phyloP scores from a whole-genome alignment of 192 early-diverging fungal species.

The Coemansia sp. region DNA sequence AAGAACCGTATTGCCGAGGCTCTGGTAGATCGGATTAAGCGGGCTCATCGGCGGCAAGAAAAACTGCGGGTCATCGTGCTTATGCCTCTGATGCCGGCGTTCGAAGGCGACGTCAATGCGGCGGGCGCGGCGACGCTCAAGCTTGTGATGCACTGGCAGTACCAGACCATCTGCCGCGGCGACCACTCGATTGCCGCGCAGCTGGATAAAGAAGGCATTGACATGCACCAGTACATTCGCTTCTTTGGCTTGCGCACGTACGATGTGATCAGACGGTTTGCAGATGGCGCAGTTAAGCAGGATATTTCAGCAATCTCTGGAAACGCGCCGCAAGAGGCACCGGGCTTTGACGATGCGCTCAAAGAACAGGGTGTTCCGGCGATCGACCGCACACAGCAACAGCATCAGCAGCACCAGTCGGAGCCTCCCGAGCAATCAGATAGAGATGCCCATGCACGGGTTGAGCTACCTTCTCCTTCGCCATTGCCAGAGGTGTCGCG shows the following conservation, averaged over 20 bases:
- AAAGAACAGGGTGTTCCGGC: conserved; percentile 26
- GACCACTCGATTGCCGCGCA: conserved; percentile 68
- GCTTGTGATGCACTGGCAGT: conserved; percentile 82
- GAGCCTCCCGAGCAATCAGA: neutral
- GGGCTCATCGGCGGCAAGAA: conserved; percentile 66
- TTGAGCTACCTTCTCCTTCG: conserved; percentile 7
- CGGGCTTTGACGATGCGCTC: conserved; percentile 31
- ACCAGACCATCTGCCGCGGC: conserved; percentile 74
- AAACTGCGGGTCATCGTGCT: conserved; percentile 78
- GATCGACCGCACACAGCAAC: conserved; percentile 20
- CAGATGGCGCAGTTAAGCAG: conserved; percentile 29
- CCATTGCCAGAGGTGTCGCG: neutral
- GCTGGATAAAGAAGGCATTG: conserved; percentile 60
- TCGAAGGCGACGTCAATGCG: conserved; percentile 78
- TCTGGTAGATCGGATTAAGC: conserved; percentile 72
- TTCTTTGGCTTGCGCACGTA: conserved; percentile 77
- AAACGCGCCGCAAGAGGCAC: conserved; percentile 38
- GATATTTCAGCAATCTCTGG: conserved; percentile 28
- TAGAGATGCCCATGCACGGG: neutral
- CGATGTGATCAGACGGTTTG: conserved; percentile 61
- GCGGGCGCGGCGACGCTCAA: conserved; percentile 70
- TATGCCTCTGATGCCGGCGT: conserved; percentile 84
- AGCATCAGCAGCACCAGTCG: neutral
- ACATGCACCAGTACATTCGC: conserved; percentile 64
- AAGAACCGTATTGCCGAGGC: conserved; percentile 84